Evolutionary conservation across 139 green algal genomes (phyloP).

Genomic region (Desmodesmus armatus): DNA sequence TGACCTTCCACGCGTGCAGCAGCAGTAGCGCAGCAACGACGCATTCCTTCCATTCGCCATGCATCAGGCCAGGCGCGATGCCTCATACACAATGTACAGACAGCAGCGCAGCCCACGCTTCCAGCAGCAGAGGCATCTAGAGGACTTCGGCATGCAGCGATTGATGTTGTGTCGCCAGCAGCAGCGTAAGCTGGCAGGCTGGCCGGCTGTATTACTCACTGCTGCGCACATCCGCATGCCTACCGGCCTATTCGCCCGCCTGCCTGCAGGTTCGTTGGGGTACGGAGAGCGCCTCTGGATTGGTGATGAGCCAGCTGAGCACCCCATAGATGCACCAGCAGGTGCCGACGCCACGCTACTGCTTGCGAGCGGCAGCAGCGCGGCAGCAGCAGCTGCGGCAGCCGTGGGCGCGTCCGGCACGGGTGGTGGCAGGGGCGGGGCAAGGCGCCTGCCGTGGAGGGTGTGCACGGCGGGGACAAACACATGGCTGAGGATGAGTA

Average conservation of each 20-base stretch:
- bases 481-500: constrained; percentile 31
- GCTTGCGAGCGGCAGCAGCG: neutral
- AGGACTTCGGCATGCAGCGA: neutral
- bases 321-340: constrained; percentile 15
- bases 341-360: constrained; percentile 26
- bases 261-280: constrained; percentile 22
- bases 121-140: neutral
- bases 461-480: constrained; percentile 38
- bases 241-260: neutral
- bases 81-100: neutral
- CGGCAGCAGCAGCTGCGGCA: neutral
- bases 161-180: neutral
- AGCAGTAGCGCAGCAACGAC: no score
- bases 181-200: neutral
- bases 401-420: neutral
- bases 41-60: no score
- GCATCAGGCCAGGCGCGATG: no score
- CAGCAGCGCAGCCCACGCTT: neutral
- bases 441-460: constrained; percentile 6
- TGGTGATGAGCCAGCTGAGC: constrained; percentile 3
- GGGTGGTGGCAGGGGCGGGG: neutral
- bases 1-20: no score
- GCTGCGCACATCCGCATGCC: neutral
- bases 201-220: neutral
- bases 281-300: constrained; percentile 24